These are phyloP conservation scores for Erucastrum elatum DNA, from an alignment of 345 rosid species.

Conservation along the genomic window DNA sequence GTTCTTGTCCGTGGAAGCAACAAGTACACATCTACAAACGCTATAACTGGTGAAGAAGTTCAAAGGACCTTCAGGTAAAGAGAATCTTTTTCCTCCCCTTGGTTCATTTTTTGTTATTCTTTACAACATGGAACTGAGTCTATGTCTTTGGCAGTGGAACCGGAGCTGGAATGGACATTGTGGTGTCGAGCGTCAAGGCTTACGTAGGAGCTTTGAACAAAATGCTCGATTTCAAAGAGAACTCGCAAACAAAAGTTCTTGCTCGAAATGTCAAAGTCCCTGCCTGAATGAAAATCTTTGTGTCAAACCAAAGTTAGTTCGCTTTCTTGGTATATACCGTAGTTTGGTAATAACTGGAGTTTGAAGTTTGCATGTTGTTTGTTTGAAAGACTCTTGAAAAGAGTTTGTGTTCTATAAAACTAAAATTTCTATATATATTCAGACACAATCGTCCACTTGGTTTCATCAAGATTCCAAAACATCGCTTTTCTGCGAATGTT, in stretches of 20 bases:
- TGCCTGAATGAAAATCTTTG: conserved; percentile 39
- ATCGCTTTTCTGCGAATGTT: no score
- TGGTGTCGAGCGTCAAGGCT: conserved; percentile 94
- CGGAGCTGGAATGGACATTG: conserved; percentile 85
- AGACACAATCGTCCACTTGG: no score
- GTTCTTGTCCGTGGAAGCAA: conserved; percentile 73
- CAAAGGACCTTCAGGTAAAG: conserved; percentile 74
- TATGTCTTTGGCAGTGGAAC: conserved; percentile 54
- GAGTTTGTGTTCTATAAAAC: conserved; percentile 5
- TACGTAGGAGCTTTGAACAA: conserved; percentile 83
- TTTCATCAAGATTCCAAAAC: no score
- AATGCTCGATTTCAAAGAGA: conserved; percentile 66
- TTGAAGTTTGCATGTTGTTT: conserved; percentile 10
- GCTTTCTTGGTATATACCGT: conserved; percentile 20
- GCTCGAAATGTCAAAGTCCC: conserved; percentile 37
- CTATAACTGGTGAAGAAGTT: conserved; percentile 58
- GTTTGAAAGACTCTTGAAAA: conserved; percentile 1
- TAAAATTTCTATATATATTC: no score
- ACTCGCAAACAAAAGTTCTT: conserved; percentile 30
- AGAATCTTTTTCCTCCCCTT: not conserved
- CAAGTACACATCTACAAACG: conserved; percentile 46
- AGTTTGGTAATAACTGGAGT: conserved; percentile 4
- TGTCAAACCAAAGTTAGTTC: conserved; percentile 2
- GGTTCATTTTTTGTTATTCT: not conserved
- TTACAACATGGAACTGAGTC: not conserved